Evolutionary conservation across 1,284 basidiomycete species (phyloP), one percentile per base, ranked within the genome.

Genomic region (Cerrena zonata): DNA sequence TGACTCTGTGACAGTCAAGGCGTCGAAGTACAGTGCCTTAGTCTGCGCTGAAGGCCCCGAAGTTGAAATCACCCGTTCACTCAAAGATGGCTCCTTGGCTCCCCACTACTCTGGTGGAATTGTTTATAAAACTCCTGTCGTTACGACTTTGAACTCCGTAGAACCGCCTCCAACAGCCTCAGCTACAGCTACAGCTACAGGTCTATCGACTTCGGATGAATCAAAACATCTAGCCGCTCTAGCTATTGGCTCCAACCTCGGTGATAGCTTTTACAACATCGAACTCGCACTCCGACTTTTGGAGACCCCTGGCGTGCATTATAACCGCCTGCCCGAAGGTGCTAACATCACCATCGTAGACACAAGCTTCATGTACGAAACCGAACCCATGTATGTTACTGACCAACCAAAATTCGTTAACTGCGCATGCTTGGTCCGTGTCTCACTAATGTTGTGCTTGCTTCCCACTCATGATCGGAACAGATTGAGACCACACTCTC

Each of bases 321-420:
- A 54, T 13, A 48, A 61, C 2, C 52, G 58, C 1, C 58, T 63
- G 11, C 53, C 56, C 1, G 53, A 49, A 2, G 41, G 48, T 2
- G 53, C 58, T 2, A 40, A 59, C 18, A 68, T 84, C 3, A 64
- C 61, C 13, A 70, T 94, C 13, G 69, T 88, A 23, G 77, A 91
- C 58, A 94, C 92, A 0, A 94, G 91, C 63, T 92, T 94, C 69
- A 68, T 99, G 70, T 99, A 99, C 65, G 89, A 97, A 69, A 94
- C 89, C 18, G 77, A 85, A 19, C 93, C 96, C 0, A 98, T 98
- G 96, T 99, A 99, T 67, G 84, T 95, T 22, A 79, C 80, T 15
- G 86, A 96, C 55, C 95, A 99, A 66, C 89, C 89, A 22, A 70
- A 75, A 25, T 99, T 99, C 69, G 79, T 91, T 55, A 99, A 99